These are phyloP conservation scores for Maudiozyma humilis DNA, from an alignment of 1,139 yeast species.

Conservation along the genomic window DNA sequence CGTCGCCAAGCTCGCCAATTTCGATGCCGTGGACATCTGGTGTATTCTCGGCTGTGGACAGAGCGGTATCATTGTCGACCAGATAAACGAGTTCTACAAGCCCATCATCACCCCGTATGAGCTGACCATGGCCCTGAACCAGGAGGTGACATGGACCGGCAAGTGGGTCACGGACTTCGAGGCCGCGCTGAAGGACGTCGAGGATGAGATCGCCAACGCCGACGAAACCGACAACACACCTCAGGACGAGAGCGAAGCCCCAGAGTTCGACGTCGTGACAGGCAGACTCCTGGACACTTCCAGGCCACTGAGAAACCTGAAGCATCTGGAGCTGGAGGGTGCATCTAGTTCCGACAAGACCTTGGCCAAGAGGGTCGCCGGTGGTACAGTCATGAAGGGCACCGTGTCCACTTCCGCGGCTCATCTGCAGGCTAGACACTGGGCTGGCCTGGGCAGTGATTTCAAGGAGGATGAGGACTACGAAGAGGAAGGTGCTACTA, in stretches of 20 bases:
- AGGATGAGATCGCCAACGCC: conserved; percentile 25
- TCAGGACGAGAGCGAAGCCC: conserved; percentile 41
- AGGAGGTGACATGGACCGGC: conserved; percentile 81
- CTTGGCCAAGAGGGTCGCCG: conserved; percentile 42
- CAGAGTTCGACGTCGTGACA: conserved; percentile 82
- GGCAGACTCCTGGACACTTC: conserved; percentile 65
- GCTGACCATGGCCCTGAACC: conserved; percentile 65
- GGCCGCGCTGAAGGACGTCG: conserved; percentile 30
- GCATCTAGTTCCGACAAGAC: conserved; percentile 30
- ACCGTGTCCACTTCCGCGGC: conserved; percentile 88
- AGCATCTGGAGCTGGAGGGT: conserved; percentile 54
- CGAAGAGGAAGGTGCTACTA: conserved; percentile 54
- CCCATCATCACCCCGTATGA: conserved; percentile 95
- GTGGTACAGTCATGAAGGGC: conserved; percentile 53
- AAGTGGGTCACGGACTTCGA: conserved; percentile 82
- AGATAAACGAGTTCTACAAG: conserved; percentile 68
- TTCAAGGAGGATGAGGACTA: conserved; percentile 40
- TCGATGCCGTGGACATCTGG: conserved; percentile 88
- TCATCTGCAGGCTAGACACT: conserved; percentile 59
- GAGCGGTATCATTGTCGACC: conserved; percentile 81
- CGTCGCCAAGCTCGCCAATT: conserved; percentile 91
- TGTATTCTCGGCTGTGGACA: conserved; percentile 91
- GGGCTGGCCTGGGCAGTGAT: conserved; percentile 94
- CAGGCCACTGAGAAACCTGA: conserved; percentile 61
- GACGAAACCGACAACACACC: conserved; percentile 21